Evolutionary conservation across 2,329 filamentous ascomycete genomes (phyloP).

Genomic region (Didymella pomorum): DNA sequence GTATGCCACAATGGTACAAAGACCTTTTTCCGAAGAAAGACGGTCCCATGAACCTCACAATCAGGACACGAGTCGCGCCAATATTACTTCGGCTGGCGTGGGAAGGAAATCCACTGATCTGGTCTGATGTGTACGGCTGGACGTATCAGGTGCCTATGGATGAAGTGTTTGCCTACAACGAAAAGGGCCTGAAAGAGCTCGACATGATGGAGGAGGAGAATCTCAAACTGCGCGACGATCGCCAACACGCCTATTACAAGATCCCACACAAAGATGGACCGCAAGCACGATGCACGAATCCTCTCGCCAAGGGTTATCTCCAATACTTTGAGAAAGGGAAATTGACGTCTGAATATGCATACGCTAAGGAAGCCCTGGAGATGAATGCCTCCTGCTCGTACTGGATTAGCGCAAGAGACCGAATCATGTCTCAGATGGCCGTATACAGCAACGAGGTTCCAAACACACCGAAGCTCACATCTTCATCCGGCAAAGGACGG

Average conservation of each 20-base stretch:
- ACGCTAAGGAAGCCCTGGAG: slow-evolving; percentile 92
- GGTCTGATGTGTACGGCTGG: slow-evolving; percentile 95
- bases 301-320: slow-evolving; percentile 90
- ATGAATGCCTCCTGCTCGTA: slow-evolving; percentile 99
- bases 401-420: slow-evolving; percentile 94
- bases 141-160: slow-evolving; percentile 78
- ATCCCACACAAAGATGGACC: slow-evolving; percentile 96
- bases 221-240: slow-evolving; percentile 70
- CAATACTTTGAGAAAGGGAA: slow-evolving; percentile 89
- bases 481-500: slow-evolving; percentile 33
- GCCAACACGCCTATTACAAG: slow-evolving; percentile 79
- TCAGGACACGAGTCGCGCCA: slow-evolving; percentile 87
- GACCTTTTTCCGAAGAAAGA: slow-evolving; percentile 78
- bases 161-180: slow-evolving; percentile 70
- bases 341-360: slow-evolving; percentile 83
- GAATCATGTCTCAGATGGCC: slow-evolving; percentile 95
- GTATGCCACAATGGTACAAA: slow-evolving; percentile 96
- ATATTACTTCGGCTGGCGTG: slow-evolving; percentile 83
- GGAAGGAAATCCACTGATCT: slow-evolving; percentile 88
- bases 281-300: slow-evolving; percentile 80
- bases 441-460: slow-evolving; percentile 76
- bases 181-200: slow-evolving; percentile 76
- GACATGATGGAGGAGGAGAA: slow-evolving; percentile 79
- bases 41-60: slow-evolving; percentile 76
- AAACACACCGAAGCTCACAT: slow-evolving; percentile 30